Base-by-base conservation (phyloP, 768 basidiomycete species). In the Hygrophoropsis aurantiaca region DNA sequence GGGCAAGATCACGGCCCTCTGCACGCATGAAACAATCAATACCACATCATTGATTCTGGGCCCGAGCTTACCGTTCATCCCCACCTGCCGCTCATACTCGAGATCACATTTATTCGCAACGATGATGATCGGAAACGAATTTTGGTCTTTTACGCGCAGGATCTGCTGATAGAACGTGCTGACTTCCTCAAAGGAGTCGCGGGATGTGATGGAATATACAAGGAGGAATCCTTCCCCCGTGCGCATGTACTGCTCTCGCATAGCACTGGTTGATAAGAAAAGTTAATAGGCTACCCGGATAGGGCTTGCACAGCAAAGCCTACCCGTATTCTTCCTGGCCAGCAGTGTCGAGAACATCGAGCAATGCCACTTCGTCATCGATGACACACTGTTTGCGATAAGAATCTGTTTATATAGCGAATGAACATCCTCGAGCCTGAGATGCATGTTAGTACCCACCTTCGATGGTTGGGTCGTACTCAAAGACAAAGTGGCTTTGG, bases 241-340 rank as follows among this genome's bases (percentile, higher is more conserved):
- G 43, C 94, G 84, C 94, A 97, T 98, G 74, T 98, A 98, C 62
- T 97, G 95, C 63, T 98, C 95, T 38, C 95, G 86, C 95, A 98
- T 97, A 18, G 95, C 95, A 48, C 92, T n/a, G n/a, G n/a, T n/a
- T 94, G 62, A 53, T 41, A 11, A 25, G 30, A 19, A 34, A 30
- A 24, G 36, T 46, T 54, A 27, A 42, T 23, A 49, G n/a, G n/a
- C n/a, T n/a, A n/a, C n/a, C 40, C n/a, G n/a, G n/a, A n/a, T 37
- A 35, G 47, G 47, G 50, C 20, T 45, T 27, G 27, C 20, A 34
- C 27, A 49, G 16, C n/a, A 7, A n/a, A 10, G 78, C 87, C 45
- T 48, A 93, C 92, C 91, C 91, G 60, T 97, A 98, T 76, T 98
- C 95, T 68, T 98, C 95, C 68, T 97, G 94, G 27, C 94, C 94